A percentile compares a stretch with the other conserved stretches of the same genome.
These are phyloP conservation scores for Jatropha curcas DNA, from an alignment of 345 rosid species.

Conservation along the genomic window DNA sequence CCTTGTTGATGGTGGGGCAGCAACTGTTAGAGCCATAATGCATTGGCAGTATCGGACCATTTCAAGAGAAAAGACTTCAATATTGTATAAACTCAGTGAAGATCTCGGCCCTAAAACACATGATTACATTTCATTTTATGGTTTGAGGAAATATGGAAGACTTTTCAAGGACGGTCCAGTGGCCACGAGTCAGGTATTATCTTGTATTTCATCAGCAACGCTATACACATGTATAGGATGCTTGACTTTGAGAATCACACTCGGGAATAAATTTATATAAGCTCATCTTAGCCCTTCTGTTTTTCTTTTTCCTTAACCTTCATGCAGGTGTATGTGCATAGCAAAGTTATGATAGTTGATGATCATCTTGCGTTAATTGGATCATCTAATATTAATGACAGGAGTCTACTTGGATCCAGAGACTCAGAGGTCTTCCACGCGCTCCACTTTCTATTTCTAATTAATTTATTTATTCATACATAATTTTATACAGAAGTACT, in stretches of 20 bases:
- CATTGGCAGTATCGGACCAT: constrained; percentile 96
- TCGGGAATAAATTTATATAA: too few relatives aligned
- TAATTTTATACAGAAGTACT: constrained; percentile 4
- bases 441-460: neutral
- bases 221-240: neutral
- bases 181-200: constrained; percentile 80
- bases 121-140: constrained; percentile 84
- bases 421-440: constrained; percentile 75
- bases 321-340: constrained; percentile 80
- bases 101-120: constrained; percentile 59
- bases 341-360: constrained; percentile 86
- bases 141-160: constrained; percentile 78
- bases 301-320: constrained; percentile 1
- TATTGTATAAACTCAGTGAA: constrained; percentile 56
- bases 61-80: constrained; percentile 71
- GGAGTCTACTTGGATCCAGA: constrained; percentile 93
- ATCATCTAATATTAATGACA: constrained; percentile 84
- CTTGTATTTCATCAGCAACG: neutral
- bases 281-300: too few relatives aligned
- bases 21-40: constrained; percentile 88
- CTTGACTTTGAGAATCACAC: neutral
- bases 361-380: constrained; percentile 69
- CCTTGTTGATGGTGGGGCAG: constrained; percentile 83
- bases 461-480: too few relatives aligned
- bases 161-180: constrained; percentile 61